Percentiles rank a stretch among this genome's conserved stretches.
phyloP scores from a whole-genome alignment of 805 yeast genomes.

The Torulaspora gathmanii region DNA sequence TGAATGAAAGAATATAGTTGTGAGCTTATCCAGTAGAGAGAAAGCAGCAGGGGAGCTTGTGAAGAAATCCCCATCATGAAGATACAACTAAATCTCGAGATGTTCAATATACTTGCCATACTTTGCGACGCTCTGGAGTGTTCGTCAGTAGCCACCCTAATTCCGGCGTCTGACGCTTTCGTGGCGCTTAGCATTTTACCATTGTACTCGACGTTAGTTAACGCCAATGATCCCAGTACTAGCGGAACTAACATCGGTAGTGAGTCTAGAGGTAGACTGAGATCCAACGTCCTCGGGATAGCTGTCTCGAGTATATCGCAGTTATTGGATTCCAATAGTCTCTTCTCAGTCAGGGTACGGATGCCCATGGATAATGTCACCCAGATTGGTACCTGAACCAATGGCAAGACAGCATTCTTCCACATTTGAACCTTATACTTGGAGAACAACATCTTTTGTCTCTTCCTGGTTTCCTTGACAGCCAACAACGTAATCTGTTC shows the following conservation, averaged over 20 bases:
- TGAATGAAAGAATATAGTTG: conserved; percentile 72
- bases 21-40: conserved; percentile 88
- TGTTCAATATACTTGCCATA: conserved; percentile 50
- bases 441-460: conserved; percentile 68
- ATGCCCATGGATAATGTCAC: conserved; percentile 69
- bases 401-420: conserved; percentile 72
- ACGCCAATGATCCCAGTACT: conserved; percentile 60
- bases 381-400: conserved; percentile 86
- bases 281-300: conserved; percentile 47
- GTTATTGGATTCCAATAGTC: conserved; percentile 31
- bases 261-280: conserved; percentile 59
- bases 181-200: conserved; percentile 51
- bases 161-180: conserved; percentile 20
- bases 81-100: conserved; percentile 70
- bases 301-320: conserved; percentile 25
- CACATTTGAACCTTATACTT: conserved; percentile 67
- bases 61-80: conserved; percentile 78
- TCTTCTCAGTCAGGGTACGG: conserved; percentile 64
- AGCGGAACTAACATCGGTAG: conserved; percentile 71
- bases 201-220: conserved; percentile 81
- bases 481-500: conserved; percentile 75
- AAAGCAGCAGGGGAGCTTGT: conserved; percentile 79
- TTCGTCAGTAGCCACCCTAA: conserved; percentile 21
- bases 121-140: conserved; percentile 28
- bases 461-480: conserved; percentile 68